phyloP scores from a whole-genome alignment of 768 basidiomycete genomes.

The Coprinopsis strossmayeri region DNA sequence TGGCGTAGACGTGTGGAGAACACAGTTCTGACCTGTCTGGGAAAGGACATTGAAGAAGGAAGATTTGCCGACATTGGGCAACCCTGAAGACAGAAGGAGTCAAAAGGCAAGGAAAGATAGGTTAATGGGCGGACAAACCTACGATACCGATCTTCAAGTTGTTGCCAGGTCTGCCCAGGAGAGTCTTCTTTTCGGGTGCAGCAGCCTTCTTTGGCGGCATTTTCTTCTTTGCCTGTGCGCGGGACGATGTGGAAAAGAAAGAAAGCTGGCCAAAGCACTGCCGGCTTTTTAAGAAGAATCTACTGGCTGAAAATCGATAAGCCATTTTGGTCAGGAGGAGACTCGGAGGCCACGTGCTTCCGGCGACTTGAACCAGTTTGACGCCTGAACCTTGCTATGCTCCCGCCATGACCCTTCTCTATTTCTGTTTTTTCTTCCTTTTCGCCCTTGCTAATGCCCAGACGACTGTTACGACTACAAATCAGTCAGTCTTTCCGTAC shows the following conservation, averaged over 20 bases:
- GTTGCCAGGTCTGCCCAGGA: slow-evolving; percentile 90
- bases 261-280: slow-evolving; percentile 11
- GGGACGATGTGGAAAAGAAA: slow-evolving; percentile 30
- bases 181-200: slow-evolving; percentile 71
- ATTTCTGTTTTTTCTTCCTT: slow-evolving; percentile 15
- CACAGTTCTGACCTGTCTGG: slow-evolving; percentile 62
- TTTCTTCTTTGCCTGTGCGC: slow-evolving; percentile 44
- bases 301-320: slow-evolving; percentile 18
- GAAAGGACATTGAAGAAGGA: slow-evolving; percentile 99
- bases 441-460: slow-evolving; percentile 31
- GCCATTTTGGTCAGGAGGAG: slow-evolving; percentile 15
- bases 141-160: slow-evolving; percentile 99
- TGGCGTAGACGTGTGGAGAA: background rate
- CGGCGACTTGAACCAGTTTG: too few relatives aligned
- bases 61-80: slow-evolving; percentile 97
- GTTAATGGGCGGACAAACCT: slow-evolving; percentile 50
- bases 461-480: slow-evolving; percentile 34
- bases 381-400: slow-evolving; percentile 8
- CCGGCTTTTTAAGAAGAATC: slow-evolving; percentile 11
- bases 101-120: slow-evolving; percentile 16
- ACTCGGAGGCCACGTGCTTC: slow-evolving; percentile 8
- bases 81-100: slow-evolving; percentile 36
- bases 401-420: slow-evolving; percentile 16
- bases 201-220: slow-evolving; percentile 92
- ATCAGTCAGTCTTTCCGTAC: slow-evolving; percentile 33